Conservation (phyloP, 2,329 filamentous ascomycete genomes). For the Colletotrichum sidae region DNA sequence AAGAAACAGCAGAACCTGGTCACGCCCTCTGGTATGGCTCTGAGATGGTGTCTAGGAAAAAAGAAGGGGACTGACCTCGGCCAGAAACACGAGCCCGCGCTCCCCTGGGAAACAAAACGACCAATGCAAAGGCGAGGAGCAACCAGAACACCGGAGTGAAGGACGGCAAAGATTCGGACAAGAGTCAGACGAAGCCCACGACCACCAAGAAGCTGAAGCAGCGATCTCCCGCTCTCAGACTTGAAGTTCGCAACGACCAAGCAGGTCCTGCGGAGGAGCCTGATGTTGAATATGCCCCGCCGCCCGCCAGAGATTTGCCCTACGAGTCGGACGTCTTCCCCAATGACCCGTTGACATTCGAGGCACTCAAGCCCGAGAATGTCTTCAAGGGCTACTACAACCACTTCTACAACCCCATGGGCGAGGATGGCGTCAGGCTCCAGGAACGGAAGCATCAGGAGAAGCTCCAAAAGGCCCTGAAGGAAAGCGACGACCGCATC, state of each 20-base stretch:
- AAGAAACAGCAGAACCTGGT: conserved; percentile 37
- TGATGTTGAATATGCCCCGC: conserved; percentile 92
- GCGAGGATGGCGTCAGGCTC: conserved; percentile 73
- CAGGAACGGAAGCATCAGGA: conserved; percentile 71
- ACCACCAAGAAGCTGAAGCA: conserved; percentile 71
- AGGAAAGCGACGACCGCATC: conserved; percentile 75
- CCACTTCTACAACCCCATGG: conserved; percentile 71
- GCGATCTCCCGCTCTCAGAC: conserved; percentile 67
- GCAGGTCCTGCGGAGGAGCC: conserved; percentile 65
- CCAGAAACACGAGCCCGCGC: conserved; percentile 77
- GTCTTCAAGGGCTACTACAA: conserved; percentile 71
- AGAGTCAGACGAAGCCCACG: conserved; percentile 69
- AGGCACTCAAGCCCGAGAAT: conserved; percentile 69
- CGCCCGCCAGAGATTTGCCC: conserved; percentile 72
- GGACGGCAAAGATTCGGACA: conserved; percentile 69
- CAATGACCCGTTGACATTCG: conserved; percentile 65
- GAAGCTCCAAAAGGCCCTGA: conserved; percentile 60
- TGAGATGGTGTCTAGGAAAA: conserved; percentile 24
- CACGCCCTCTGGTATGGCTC: conserved; percentile 37
- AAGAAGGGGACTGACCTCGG: conserved; percentile 10
- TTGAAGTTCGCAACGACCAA: conserved; percentile 70
- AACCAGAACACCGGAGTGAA: conserved; percentile 76
- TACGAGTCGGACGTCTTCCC: conserved; percentile 79
- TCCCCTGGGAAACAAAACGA: conserved; percentile 93
- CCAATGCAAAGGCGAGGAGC: conserved; percentile 85